These are phyloP conservation scores for Nepenthes mirabilis DNA, from an alignment of 148 eudicot species.

Conservation along the genomic window DNA sequence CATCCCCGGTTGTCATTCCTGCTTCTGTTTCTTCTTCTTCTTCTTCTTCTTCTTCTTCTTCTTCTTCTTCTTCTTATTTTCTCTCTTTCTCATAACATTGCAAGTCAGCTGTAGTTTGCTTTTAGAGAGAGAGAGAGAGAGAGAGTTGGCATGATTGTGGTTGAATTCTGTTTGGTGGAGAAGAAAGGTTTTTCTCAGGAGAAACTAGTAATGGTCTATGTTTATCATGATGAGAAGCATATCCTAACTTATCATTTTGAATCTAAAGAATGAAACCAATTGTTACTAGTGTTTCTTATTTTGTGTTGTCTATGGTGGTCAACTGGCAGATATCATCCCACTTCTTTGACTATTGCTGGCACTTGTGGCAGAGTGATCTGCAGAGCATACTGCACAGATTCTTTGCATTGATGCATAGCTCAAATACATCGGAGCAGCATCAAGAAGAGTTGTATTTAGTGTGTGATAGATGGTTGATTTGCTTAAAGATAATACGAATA, in stretches of 20 bases:
- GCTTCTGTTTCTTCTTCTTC: too few species aligned
- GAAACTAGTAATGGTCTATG: background rate
- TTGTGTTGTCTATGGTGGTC: constrained; percentile 10
- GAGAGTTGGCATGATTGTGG: too few species aligned
- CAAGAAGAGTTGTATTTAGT: constrained; percentile 67
- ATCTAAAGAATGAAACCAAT: background rate
- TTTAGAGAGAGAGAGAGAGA: too few species aligned
- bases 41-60: too few species aligned
- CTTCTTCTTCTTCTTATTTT: too few species aligned
- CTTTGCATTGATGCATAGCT: constrained; percentile 42
- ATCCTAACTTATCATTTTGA: background rate
- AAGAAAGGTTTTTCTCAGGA: background rate
- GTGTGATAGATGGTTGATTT: constrained; percentile 94
- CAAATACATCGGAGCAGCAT: constrained; percentile 25
- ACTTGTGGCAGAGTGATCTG: constrained; percentile 89
- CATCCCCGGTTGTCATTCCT: too few species aligned
- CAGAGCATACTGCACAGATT: constrained; percentile 65
- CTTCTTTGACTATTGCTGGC: constrained; percentile 95
- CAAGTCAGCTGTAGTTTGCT: too few species aligned
- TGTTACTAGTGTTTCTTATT: constrained; percentile 8
- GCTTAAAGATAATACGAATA: constrained; percentile 81
- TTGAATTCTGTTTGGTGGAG: background rate
- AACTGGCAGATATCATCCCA: constrained; percentile 87
- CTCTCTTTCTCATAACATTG: too few species aligned
- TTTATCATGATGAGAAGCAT: background rate